phyloP scores from a whole-genome alignment of 2,329 filamentous ascomycete species.

The Aureobasidium sp. region DNA sequence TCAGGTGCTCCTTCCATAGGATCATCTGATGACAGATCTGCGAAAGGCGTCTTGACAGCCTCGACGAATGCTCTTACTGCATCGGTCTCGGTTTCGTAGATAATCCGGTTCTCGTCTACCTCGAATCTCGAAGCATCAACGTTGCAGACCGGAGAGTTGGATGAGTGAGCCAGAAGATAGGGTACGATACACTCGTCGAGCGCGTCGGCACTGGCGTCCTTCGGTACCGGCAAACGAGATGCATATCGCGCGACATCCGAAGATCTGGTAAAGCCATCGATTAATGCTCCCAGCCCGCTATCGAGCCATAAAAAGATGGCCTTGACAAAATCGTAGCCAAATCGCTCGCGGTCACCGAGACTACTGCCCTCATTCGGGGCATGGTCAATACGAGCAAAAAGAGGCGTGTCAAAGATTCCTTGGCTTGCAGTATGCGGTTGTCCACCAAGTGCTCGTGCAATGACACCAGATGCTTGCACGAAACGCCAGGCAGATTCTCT shows the following conservation, averaged over 20 bases:
- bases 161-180: constrained; percentile 48
- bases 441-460: constrained; percentile 49
- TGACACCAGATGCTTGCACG: constrained; percentile 52
- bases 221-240: constrained; percentile 40
- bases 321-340: constrained; percentile 58
- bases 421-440: constrained; percentile 36
- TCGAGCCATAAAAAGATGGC: constrained; percentile 56
- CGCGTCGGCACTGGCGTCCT: constrained; percentile 41
- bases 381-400: constrained; percentile 42
- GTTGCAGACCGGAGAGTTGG: constrained; percentile 43
- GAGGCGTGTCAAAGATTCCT: constrained; percentile 21
- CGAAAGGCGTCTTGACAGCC: constrained; percentile 45
- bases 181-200: constrained; percentile 52
- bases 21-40: constrained; percentile 37
- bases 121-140: constrained; percentile 53
- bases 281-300: constrained; percentile 46
- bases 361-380: constrained; percentile 31
- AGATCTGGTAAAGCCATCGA: constrained; percentile 49
- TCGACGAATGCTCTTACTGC: constrained; percentile 51
- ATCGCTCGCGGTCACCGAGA: constrained; percentile 39
- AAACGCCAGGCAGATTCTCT: constrained; percentile 52
- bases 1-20: constrained; percentile 17
- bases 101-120: constrained; percentile 42
- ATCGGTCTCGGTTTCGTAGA: constrained; percentile 46
- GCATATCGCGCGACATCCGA: constrained; percentile 28